A percentile compares a stretch with the other conserved stretches of the same genome.
Evolutionary conservation across 495 filamentous ascomycete genomes (phyloP).

Genomic region (Aspergillus sclerotiicarbonarius): DNA sequence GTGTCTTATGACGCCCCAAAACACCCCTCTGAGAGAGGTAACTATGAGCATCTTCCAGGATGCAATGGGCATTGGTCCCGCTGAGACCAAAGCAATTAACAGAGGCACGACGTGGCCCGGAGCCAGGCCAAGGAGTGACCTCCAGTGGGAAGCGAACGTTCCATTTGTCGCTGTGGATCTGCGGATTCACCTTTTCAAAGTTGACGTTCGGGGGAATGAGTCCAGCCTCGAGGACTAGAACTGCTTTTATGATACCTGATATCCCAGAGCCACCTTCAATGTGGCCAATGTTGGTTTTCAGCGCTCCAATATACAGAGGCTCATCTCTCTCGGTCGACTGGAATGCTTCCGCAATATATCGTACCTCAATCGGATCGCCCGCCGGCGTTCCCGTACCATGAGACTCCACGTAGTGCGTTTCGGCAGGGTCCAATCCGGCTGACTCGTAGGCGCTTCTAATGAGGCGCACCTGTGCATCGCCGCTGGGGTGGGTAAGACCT

Average conservation of each 20-base stretch:
- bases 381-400: constrained; percentile 42
- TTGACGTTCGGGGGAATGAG: constrained; percentile 52
- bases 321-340: background rate
- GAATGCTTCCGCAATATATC: constrained; percentile 6
- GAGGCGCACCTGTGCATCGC: constrained; percentile 24
- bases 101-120: constrained; percentile 14
- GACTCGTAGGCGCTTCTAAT: constrained; percentile 27
- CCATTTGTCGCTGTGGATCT: constrained; percentile 14
- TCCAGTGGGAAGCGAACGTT: constrained; percentile 8
- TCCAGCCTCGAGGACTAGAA: constrained; percentile 45
- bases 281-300: constrained; percentile 48
- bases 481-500: constrained; percentile 16
- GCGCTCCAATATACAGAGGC: constrained; percentile 31
- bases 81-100: constrained; percentile 27
- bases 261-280: constrained; percentile 36
- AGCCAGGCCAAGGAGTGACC: constrained; percentile 12
- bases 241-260: constrained; percentile 54
- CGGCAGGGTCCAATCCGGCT: constrained; percentile 24
- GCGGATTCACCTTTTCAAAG: constrained; percentile 45
- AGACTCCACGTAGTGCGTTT: constrained; percentile 23
- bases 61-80: constrained; percentile 22
- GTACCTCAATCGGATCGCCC: constrained; percentile 13
- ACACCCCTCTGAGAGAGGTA: too few species aligned
- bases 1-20: constrained; percentile 9
- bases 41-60: constrained; percentile 23